A percentile compares a stretch with the other conserved stretches of the same genome.
phyloP scores from a whole-genome alignment of 2,329 filamentous ascomycete genomes.

The Verticillium tricorpus region DNA sequence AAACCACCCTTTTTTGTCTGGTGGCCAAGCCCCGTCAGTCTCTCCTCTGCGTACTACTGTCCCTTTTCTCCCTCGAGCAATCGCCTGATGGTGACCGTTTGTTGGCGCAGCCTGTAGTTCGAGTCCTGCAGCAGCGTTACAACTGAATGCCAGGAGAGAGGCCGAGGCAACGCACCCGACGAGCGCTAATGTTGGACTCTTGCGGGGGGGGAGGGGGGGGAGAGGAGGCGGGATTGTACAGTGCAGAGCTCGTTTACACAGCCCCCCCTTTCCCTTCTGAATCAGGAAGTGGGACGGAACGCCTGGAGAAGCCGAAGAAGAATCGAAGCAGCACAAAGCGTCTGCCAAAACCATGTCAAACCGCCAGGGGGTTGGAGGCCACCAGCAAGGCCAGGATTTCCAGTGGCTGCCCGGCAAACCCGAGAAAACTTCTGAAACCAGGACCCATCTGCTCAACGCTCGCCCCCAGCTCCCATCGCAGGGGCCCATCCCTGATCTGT shows the following conservation, averaged over 20 bases:
- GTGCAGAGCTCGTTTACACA: background rate
- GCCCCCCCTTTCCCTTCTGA: conserved; percentile 3
- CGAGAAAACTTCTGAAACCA: conserved; percentile 13
- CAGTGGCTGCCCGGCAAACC: conserved; percentile 9
- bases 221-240: no score
- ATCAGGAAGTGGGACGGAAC: conserved; percentile 13
- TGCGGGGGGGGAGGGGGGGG: no score
- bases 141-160: no score
- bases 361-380: conserved; percentile 1
- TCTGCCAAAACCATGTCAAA: background rate
- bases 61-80: background rate
- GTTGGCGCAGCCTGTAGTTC: background rate
- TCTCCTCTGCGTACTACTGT: background rate
- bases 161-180: no score
- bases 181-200: no score
- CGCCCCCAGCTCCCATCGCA: conserved; percentile 9
- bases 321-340: conserved; percentile 8
- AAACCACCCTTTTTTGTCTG: background rate
- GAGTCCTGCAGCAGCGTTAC: no score
- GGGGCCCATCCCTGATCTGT: conserved; percentile 6
- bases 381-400: background rate
- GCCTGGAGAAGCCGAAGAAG: conserved; percentile 10
- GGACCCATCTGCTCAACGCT: conserved; percentile 8
- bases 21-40: background rate
- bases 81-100: background rate